Evolutionary conservation across 1,139 yeast species (phyloP), one percentile per base, ranked within the genome.

Genomic region (Pichia sp.): DNA sequence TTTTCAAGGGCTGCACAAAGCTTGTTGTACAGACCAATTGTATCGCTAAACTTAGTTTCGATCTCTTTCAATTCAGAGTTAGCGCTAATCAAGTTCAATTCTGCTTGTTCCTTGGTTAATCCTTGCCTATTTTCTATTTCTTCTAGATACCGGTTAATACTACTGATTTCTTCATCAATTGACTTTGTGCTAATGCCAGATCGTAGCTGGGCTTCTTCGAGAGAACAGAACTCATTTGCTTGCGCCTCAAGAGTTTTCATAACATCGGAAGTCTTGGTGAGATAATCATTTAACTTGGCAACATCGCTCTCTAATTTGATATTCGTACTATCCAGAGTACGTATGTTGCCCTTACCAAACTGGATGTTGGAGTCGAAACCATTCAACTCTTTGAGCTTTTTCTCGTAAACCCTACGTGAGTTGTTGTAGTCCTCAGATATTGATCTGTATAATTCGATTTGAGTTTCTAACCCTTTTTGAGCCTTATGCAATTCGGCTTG

Each of bases 121-220:
- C 81, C 82, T 10, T 77, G 62, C 19, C 65, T 64, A 51, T 67
- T 65, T 56, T 77, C 78, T 3, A 76, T 74, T 40, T 65, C 65
- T 29, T 65, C 62, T 41, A 78, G 68, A 34, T 67, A 65, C 40
- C 59, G 61, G 13, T 54, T 43, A 13, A 56, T 51, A 26, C 31
- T 40, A 4, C 15, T 4, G 41, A 76, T 64, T 60, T 74, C 75
- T 3, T 58, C 53, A 52, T 69, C 71, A 19, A 78, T 69, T 2
- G 66, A 67, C 6, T 73, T 74, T 16, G 65, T 63, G 10, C 70
- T 63, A 11, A 67, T 66, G 1, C 69, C 70, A 0, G 64, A 68
- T n/a, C 54, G 47, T 10, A 67, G 44, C 13, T 62, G 61, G 1
- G 76, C 75, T 16, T 68, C 70, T 32, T 70, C 72, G 26, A 64